Conservation (phyloP, 768 basidiomycete species). For the Pulveroboletus sp. region DNA sequence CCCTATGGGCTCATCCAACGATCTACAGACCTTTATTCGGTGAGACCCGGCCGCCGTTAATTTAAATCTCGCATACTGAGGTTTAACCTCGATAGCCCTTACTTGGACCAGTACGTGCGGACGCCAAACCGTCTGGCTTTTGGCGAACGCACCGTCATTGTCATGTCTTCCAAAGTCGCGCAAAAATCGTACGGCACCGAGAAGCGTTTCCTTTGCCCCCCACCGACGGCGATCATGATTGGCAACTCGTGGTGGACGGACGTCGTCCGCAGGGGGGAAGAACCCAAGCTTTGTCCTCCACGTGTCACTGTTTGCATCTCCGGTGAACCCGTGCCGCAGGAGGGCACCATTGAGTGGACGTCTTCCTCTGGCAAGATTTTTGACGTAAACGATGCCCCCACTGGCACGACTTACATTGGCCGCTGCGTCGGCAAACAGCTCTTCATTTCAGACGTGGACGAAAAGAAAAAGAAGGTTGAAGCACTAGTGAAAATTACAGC, state of each 20-base stretch:
- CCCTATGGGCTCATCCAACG: conserved; percentile 61
- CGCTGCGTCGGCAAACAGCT: conserved; percentile 93
- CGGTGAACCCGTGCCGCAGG: conserved; percentile 84
- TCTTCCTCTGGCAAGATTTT: conserved; percentile 80
- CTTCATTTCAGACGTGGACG: conserved; percentile 92
- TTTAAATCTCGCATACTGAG: conserved; percentile 15
- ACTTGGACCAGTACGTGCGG: conserved; percentile 81
- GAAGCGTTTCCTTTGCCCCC: conserved; percentile 92
- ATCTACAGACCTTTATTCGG: conserved; percentile 82
- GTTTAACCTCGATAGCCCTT: conserved; percentile 50
- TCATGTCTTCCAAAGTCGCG: conserved; percentile 97
- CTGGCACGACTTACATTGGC: conserved; percentile 86
- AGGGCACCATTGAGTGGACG: conserved; percentile 87
- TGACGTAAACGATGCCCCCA: conserved; percentile 74
- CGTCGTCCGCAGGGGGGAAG: conserved; percentile 68
- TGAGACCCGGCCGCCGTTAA: conserved; percentile 31
- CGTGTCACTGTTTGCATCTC: conserved; percentile 88
- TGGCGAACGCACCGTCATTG: conserved; percentile 91
- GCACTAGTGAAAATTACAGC: conserved; percentile 89
- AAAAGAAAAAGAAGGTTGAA: conserved; percentile 94
- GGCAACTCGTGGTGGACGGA: conserved; percentile 96
- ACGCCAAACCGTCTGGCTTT: conserved; percentile 83
- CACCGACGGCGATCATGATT: conserved; percentile 90
- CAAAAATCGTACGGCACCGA: conserved; percentile 98
- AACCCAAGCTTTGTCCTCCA: conserved; percentile 72